Evolutionary conservation across 352 stramenopile species (phyloP).

Genomic region (Globisporangium polare): DNA sequence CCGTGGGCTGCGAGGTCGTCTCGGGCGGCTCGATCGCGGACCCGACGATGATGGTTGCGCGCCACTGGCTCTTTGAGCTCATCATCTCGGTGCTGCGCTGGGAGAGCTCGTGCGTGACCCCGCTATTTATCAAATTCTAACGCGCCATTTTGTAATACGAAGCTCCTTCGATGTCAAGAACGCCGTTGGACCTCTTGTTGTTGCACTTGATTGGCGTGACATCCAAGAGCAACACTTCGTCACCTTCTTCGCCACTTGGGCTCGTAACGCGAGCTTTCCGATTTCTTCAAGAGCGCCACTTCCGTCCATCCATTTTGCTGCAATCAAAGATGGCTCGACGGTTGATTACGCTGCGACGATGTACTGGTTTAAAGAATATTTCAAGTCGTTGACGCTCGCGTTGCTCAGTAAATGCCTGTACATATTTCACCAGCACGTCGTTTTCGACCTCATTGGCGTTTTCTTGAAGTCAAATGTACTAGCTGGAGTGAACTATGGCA

Average conservation of each 20-base stretch:
- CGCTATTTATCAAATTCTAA: slow-evolving; percentile 41
- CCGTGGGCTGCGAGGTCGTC: slow-evolving; percentile 46
- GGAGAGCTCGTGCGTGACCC: slow-evolving; percentile 45
- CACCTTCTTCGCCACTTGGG: not conserved
- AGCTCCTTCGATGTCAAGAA: not conserved
- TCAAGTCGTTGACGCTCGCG: too few relatives aligned
- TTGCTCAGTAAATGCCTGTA: too few relatives aligned
- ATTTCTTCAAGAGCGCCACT: not conserved
- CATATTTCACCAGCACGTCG: too few relatives aligned
- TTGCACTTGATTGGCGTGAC: not conserved
- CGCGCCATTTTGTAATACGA: too few relatives aligned
- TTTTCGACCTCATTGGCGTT: too few relatives aligned
- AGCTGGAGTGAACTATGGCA: too few relatives aligned
- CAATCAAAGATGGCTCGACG: too few relatives aligned
- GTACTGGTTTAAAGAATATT: too few relatives aligned
- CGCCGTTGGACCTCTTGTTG: too few relatives aligned
- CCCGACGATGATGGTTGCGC: slow-evolving; percentile 40
- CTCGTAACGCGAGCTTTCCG: not conserved
- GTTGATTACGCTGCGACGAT: too few relatives aligned
- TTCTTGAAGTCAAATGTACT: not conserved
- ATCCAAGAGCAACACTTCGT: not conserved
- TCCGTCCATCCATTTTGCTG: not conserved
- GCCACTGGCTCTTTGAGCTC: slow-evolving; percentile 68
- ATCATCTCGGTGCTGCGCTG: slow-evolving; percentile 58
- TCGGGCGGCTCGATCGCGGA: slow-evolving; percentile 50